Evolutionary conservation across 2,329 filamentous ascomycete species (phyloP), one percentile per base, ranked within the genome.

Genomic region (Hansfordia pulvinata): DNA sequence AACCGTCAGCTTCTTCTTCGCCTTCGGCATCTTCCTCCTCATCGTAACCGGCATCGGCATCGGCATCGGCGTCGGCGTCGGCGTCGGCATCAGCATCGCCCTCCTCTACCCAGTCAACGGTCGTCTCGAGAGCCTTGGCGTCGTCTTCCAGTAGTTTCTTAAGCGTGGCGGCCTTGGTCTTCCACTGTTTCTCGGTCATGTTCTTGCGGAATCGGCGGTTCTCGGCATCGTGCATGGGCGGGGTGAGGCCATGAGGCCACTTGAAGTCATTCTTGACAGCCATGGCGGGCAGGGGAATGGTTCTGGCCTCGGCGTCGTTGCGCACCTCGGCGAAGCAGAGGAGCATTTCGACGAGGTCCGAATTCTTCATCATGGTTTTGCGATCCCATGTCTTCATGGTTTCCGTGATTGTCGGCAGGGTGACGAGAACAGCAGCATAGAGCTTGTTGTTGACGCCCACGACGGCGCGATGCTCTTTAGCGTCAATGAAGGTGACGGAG

Each of bases 311-410:
- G n/a, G 64, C 55, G 36, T 82, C 76, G 28, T 53, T 75, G 24
- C 61, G 56, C 11, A 88, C 76, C 17, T 54, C 60, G 7, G 78
- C 76, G 31, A 85, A 69, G 2, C 88, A 80, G 6, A 92, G 57
- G 19, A 93, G 65, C 80, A 93, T 92, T 56, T 93, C 84, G 39
- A 78, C 84, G 18, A 93, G 71, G 44, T 93, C 85, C 17, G 81
- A 79, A 7, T 81, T 80, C 56, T 93, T 93, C 60, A 86, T 84
- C 61, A 86, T 84, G 11, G 76, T 69, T 43, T 81, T 84, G 43
- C 76, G 76, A 47, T 93, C 85, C 81, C 84, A 93, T 32, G 80
- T 86, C 60, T 93, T 93, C 78, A 90, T 85, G 6, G 76, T 78
- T 47, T 93, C 85, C 5, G 86, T 76, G 31, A 93, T 81, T 32